Evolutionary conservation across 169 alveolate species (phyloP).

Genomic region (Plasmodium reichenowi): DNA sequence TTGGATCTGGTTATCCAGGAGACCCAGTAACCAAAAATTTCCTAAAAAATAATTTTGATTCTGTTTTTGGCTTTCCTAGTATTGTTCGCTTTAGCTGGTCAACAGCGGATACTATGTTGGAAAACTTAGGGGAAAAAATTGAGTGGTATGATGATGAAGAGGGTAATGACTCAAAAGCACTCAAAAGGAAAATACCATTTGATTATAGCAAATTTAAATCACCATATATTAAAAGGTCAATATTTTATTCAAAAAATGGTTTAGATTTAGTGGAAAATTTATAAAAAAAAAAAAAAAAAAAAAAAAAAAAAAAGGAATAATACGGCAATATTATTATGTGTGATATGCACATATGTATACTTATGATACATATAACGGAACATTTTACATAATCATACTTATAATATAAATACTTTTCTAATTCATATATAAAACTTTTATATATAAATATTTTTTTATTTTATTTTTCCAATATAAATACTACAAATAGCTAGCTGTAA

Average conservation of each 20-base stretch:
- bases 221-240: conserved; percentile 51
- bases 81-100: conserved; percentile 92
- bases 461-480: too few species aligned
- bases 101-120: conserved; percentile 88
- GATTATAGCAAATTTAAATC: conserved; percentile 57
- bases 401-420: too few species aligned
- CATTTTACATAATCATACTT: neutral
- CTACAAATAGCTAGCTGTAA: too few species aligned
- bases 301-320: neutral
- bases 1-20: conserved; percentile 91
- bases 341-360: neutral
- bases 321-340: neutral
- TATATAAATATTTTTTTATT: too few species aligned
- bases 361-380: neutral
- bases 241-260: conserved; percentile 57
- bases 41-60: conserved; percentile 90
- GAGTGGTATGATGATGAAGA: conserved; percentile 88
- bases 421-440: too few species aligned
- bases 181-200: conserved; percentile 72
- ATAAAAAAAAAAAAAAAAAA: neutral
- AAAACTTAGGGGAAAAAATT: conserved; percentile 81
- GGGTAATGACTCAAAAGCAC: conserved; percentile 52
- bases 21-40: conserved; percentile 94
- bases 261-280: conserved; percentile 59
- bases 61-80: conserved; percentile 95